Base-by-base conservation (phyloP, 2,329 filamentous ascomycete genomes). In the Cadophora sp. region DNA sequence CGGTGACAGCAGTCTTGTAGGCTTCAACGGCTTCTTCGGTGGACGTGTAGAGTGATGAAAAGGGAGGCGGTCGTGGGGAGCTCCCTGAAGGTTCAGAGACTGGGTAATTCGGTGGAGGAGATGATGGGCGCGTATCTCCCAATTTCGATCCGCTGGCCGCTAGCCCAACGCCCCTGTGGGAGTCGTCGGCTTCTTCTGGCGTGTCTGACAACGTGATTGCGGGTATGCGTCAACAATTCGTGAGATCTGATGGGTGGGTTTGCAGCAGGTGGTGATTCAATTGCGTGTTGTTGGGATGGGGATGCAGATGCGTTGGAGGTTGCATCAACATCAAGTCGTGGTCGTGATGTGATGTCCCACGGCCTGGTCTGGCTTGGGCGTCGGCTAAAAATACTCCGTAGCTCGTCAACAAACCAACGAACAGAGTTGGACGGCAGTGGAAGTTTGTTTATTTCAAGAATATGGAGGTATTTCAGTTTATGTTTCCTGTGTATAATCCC, bases 31-130 rank as follows among this genome's bases (percentile, higher is more conserved):
- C 74, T 68, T 76, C 76, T 56, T 74, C 75, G 66, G 78, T 78
- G 43, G 78, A 80, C 48, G 80, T 80, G 78, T 85, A 88, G 78
- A 89, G 83, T 67, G 86, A 88, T 66, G 85, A 88, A 75, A 89
- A 89, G 39, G 87, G 83, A 68, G 86, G 87, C 65, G 85, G 86
- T 50, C 81, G 81, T 59, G 79, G 78, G 71, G 79, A 79, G 68
- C 83, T 83, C 66, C 81, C 81, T 62, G 83, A 85, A 43, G 84
- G 80, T 77, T 87, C 85, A 59, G 75, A 76, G 68, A 79, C 79
- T 67, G 85, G 85, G 78, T 89, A 89, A 75, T 83, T 83, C 61
- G 87, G 87, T 71, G 87, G 87, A 62, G 86, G 86, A 66, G 83
- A 84, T 69, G 80, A 82, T 69, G 80, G 79, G 69, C 78, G 76